Base-by-base conservation (phyloP, 2,329 filamentous ascomycete genomes). In the Dissoconium aciculare region DNA sequence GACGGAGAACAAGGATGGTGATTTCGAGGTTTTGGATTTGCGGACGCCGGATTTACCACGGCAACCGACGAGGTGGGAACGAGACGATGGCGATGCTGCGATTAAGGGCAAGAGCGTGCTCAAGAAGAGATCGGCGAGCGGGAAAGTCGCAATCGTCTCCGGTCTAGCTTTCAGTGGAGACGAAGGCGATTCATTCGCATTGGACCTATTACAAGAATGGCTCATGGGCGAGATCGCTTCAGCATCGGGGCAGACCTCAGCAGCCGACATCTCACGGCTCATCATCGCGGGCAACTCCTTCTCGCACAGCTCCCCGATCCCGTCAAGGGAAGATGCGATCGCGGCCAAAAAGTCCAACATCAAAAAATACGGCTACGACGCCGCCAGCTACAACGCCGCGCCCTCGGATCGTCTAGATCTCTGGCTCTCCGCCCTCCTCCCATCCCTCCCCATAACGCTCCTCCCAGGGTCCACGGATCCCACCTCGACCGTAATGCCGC, bases 281-380 rank as follows among this genome's bases (percentile, higher is more conserved):
- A 73, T 98, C 42, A 82, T 98, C 43, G 87, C 85, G 1, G 89
- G 89, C 24, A 87, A 95, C 56, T 92, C 84, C 2, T 73, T 95
- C 30, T 56, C 62, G 2, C 55, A 66, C 28, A 57, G 52, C 26
- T 61, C 52, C 14, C 62, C 56, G 6, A 61, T 64, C 11, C 55
- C 62, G 0, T 54, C 58, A 5, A 51, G 60, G 28, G 59, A 67
- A 34, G 60, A 63, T 30, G 49, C 64, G 17, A 50, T 49, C 12
- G 40, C 38, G 15, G 59, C 38, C 51, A 64, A 36, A 51, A 64
- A 50, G 43, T 27, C 58, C 66, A 44, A 72, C 59, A 2, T 57
- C 30, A 92, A 83, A 54, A 93, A 91, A 52, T 95, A 94, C 57
- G 87, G 89, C 37, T 95, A 95, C 59, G 89, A 98, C 54, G 74